A percentile compares a stretch with the other conserved stretches of the same genome.
Conservation (phyloP, 441 rosid species). For the Corymbia citriodora region DNA sequence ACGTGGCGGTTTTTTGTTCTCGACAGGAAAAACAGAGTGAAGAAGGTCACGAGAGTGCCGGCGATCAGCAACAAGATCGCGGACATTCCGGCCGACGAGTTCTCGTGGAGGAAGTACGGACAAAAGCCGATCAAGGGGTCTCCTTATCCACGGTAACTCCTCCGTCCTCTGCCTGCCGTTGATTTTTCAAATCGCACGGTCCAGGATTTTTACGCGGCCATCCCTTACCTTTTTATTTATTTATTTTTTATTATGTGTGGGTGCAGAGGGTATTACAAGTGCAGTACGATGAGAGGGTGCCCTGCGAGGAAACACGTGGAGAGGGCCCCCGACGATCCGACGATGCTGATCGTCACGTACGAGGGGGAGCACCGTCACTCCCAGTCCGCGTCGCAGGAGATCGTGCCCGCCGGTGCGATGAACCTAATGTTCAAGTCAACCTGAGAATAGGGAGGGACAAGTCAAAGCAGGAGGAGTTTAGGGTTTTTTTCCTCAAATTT, state of each 20-base stretch:
- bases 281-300: slow-evolving; percentile 75
- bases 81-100: slow-evolving; percentile 92
- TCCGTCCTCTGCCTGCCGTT: neutral
- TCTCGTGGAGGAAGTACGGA: slow-evolving; percentile 96
- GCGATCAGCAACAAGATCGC: slow-evolving; percentile 89
- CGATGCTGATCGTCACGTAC: slow-evolving; percentile 82
- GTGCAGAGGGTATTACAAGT: slow-evolving; percentile 88
- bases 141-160: slow-evolving; percentile 81
- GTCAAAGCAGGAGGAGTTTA: neutral
- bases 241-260: neutral
- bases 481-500: neutral
- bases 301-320: slow-evolving; percentile 96
- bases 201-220: neutral
- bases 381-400: slow-evolving; percentile 46
- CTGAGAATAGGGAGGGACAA: neutral
- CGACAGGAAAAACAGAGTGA: slow-evolving; percentile 67
- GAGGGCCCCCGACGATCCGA: slow-evolving; percentile 68
- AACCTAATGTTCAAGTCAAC: slow-evolving; percentile 54
- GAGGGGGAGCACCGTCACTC: slow-evolving; percentile 88
- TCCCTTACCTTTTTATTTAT: neutral
- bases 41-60: slow-evolving; percentile 72
- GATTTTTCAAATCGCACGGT: neutral
- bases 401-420: slow-evolving; percentile 20
- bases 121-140: slow-evolving; percentile 98
- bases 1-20: neutral